Evolutionary conservation across 2,329 filamentous ascomycete species (phyloP).

Genomic region (Cercospora sojina): DNA sequence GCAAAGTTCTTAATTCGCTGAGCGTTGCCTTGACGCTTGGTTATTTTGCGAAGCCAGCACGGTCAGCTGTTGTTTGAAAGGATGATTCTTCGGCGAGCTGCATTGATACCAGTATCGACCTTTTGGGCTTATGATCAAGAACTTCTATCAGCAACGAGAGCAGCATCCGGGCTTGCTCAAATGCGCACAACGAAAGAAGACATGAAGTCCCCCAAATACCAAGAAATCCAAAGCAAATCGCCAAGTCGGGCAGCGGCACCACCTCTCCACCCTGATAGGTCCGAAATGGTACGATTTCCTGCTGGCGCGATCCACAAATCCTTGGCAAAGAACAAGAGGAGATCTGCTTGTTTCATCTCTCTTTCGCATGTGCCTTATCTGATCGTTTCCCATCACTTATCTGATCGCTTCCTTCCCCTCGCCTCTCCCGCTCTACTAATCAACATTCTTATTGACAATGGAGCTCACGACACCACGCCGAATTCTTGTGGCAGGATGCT

Average conservation of each 20-base stretch:
- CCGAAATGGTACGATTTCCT: background rate
- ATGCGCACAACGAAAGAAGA: background rate
- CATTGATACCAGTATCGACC: background rate
- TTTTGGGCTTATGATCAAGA: background rate
- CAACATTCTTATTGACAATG: background rate
- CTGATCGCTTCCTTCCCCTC: background rate
- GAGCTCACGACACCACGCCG: background rate
- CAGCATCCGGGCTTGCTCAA: background rate
- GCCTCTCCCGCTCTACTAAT: background rate
- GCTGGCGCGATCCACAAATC: background rate
- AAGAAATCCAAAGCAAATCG: background rate
- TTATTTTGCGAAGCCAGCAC: background rate
- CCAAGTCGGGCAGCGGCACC: background rate
- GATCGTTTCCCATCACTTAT: conserved; percentile 5
- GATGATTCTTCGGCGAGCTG: background rate
- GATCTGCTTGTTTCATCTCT: conserved; percentile 1
- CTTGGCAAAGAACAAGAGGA: background rate
- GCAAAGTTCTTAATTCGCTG: background rate
- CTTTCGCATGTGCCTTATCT: conserved; percentile 12
- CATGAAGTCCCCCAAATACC: background rate
- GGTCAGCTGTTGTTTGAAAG: background rate
- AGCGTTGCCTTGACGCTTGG: background rate
- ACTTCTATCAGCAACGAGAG: background rate
- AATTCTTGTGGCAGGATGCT: conserved; percentile 21
- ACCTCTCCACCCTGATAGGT: background rate